Conservation (phyloP, 768 basidiomycete genomes). For the Pleurotus cornucopiae region DNA sequence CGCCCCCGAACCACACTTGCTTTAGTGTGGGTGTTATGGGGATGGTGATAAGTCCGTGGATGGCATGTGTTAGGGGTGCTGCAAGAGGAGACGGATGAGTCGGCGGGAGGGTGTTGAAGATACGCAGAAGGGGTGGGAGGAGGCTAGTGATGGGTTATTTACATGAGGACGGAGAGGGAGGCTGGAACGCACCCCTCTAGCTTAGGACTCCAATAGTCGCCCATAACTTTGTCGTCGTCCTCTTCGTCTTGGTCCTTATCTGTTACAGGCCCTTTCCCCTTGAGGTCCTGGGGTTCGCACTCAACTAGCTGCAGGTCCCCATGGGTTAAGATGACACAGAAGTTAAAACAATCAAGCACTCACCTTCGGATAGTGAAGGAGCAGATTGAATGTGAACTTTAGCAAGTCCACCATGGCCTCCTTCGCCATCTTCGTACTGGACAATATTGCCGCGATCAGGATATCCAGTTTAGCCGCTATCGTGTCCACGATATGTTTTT, state of each 20-base stretch:
- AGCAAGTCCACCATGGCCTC: conserved; percentile 82
- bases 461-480: conserved; percentile 58
- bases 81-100: conserved; percentile 61
- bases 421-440: conserved; percentile 48
- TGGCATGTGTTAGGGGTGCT: conserved; percentile 73
- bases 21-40: conserved; percentile 60
- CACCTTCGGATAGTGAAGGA: conserved; percentile 80
- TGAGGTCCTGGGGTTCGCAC: conserved; percentile 38
- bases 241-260: conserved; percentile 16
- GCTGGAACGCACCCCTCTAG: conserved; percentile 60
- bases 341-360: conserved; percentile 9
- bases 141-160: conserved; percentile 38
- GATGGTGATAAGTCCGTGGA: conserved; percentile 78
- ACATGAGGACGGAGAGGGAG: neutral
- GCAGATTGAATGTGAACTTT: conserved; percentile 80
- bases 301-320: conserved; percentile 30
- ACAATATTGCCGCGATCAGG: conserved; percentile 43
- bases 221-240: conserved; percentile 46
- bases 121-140: conserved; percentile 64
- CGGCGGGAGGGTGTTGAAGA: conserved; percentile 63
- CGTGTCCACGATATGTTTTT: conserved; percentile 60
- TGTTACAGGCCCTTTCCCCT: conserved; percentile 17
- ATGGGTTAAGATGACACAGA: conserved; percentile 5
- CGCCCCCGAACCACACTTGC: conserved; percentile 57
- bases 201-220: conserved; percentile 71